Evolutionary conservation across 768 basidiomycete genomes (phyloP).

Genomic region (Rhodotorula sphaerocarpa): DNA sequence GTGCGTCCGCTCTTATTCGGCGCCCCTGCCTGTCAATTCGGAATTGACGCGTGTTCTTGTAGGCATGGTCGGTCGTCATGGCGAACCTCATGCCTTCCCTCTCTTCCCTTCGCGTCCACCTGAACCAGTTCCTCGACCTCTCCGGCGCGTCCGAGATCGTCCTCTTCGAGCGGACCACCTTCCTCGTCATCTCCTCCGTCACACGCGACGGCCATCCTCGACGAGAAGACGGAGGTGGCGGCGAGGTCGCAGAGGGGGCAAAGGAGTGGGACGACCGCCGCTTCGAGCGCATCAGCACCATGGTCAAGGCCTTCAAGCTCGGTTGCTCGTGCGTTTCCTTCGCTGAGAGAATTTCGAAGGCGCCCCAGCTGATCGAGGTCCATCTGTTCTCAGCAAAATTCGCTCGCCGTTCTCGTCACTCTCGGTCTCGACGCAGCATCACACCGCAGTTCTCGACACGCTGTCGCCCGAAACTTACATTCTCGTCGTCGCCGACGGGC

Average conservation of each 20-base stretch:
- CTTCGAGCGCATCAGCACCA: constrained; percentile 55
- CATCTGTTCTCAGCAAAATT: constrained; percentile 42
- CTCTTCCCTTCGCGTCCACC: constrained; percentile 73
- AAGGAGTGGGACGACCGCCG: constrained; percentile 44
- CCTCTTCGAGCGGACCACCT: constrained; percentile 93
- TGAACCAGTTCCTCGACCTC: constrained; percentile 73
- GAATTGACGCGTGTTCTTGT: background rate
- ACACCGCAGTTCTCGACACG: constrained; percentile 81
- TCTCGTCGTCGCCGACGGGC: constrained; percentile 58
- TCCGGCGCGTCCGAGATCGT: constrained; percentile 89
- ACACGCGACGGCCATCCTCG: constrained; percentile 16
- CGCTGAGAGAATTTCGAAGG: background rate
- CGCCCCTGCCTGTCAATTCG: background rate
- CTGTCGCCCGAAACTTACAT: constrained; percentile 91
- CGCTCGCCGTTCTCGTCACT: constrained; percentile 77
- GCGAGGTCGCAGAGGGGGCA: constrained; percentile 44
- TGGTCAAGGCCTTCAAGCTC: constrained; percentile 91
- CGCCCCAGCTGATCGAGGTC: background rate
- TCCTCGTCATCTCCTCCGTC: constrained; percentile 78
- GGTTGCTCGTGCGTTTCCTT: constrained; percentile 59
- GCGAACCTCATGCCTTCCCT: constrained; percentile 94
- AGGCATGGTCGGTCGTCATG: constrained; percentile 99
- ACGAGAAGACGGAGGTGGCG: no score
- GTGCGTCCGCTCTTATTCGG: constrained; percentile 8
- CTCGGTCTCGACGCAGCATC: constrained; percentile 75